A percentile compares a stretch with the other conserved stretches of the same genome.
phyloP scores from a whole-genome alignment of 2,329 filamentous ascomycete genomes.

The Calonectria honghensis region DNA sequence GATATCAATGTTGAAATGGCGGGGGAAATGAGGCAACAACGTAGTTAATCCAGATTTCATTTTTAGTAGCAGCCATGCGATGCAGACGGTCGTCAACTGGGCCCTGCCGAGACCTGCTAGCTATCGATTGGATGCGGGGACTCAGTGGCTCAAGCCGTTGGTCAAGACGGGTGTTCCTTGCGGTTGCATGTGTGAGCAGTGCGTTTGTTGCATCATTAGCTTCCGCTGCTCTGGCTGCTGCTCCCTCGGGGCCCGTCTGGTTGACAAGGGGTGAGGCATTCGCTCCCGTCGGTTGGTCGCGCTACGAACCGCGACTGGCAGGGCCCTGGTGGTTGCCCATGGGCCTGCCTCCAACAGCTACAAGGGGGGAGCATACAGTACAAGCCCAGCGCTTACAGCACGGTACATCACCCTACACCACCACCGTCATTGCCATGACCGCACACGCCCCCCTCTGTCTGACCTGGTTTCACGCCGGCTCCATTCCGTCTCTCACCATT shows the following conservation, averaged over 20 bases:
- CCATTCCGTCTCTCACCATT: conserved; percentile 12
- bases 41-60: conserved; percentile 15
- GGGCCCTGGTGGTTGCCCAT: background rate
- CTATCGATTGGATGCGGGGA: conserved; percentile 1
- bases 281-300: conserved; percentile 8
- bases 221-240: background rate
- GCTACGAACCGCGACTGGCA: background rate
- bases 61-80: background rate
- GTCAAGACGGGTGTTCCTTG: conserved; percentile 10
- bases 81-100: background rate
- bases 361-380: background rate
- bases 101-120: conserved; percentile 2
- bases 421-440: background rate
- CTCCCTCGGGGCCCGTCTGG: conserved; percentile 5
- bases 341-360: background rate
- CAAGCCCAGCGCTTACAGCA: conserved; percentile 16
- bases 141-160: background rate
- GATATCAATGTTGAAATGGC: background rate
- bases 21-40: background rate
- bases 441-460: conserved; percentile 9
- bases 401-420: background rate
- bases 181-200: background rate
- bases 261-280: background rate
- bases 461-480: conserved; percentile 22
- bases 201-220: background rate